phyloP scores from a whole-genome alignment of 331 rosid species.

The Telfairia occidentalis region DNA sequence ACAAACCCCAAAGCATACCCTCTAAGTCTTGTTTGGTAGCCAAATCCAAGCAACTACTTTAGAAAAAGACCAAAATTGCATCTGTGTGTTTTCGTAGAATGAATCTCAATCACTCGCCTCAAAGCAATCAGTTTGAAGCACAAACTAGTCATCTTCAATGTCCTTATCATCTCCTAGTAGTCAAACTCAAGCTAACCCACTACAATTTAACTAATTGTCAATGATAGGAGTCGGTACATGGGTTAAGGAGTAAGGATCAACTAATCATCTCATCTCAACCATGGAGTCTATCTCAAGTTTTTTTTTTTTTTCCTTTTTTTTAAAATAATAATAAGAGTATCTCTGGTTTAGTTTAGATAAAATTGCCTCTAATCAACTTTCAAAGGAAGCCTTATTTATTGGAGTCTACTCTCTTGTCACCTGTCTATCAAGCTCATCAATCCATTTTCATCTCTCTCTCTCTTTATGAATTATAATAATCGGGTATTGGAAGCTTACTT shows the following conservation, averaged over 20 bases:
- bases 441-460: not conserved
- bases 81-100: not conserved
- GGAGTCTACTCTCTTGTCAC: not conserved
- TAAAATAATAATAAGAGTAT: too few relatives aligned
- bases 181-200: not conserved
- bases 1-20: not conserved
- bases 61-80: not conserved
- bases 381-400: not conserved
- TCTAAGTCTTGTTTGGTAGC: not conserved
- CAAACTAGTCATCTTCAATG: not conserved
- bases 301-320: too few relatives aligned
- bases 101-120: not conserved
- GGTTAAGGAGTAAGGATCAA: not conserved
- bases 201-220: not conserved
- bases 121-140: not conserved
- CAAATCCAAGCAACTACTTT: not conserved
- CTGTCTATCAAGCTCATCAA: not conserved
- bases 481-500: not conserved
- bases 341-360: not conserved
- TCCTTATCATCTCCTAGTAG: not conserved
- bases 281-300: not conserved
- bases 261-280: not conserved
- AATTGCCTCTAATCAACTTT: not conserved
- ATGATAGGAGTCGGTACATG: not conserved
- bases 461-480: not conserved